A percentile compares a stretch with the other conserved stretches of the same genome.
Evolutionary conservation across 345 rosid species (phyloP).

Genomic region (Anastatica hierochuntica): DNA sequence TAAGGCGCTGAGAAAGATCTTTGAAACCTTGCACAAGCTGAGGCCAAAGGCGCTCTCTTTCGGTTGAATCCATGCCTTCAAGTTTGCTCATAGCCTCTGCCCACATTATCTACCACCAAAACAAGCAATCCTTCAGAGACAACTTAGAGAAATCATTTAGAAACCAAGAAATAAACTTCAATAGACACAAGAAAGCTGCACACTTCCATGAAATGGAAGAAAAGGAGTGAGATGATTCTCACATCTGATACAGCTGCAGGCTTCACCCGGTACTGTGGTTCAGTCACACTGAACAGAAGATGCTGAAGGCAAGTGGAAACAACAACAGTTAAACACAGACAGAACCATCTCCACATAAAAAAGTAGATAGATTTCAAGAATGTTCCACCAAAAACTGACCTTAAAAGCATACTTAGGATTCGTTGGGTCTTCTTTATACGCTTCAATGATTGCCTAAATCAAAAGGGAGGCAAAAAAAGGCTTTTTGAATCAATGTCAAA

Average conservation of each 20-base stretch:
- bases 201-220: neutral
- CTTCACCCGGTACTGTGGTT: slow-evolving; percentile 64
- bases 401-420: slow-evolving; percentile 82
- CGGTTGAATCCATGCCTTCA: slow-evolving; percentile 88
- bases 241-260: slow-evolving; percentile 93
- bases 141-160: neutral
- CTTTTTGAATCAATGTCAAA: neutral
- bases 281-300: slow-evolving; percentile 81
- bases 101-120: slow-evolving; percentile 83
- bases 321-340: neutral
- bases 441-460: slow-evolving; percentile 75
- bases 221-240: slow-evolving; percentile 26
- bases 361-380: neutral
- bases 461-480: slow-evolving; percentile 1
- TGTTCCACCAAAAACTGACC: slow-evolving; percentile 29
- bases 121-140: slow-evolving; percentile 24
- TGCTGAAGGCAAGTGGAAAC: slow-evolving; percentile 40
- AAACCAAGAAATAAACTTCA: neutral
- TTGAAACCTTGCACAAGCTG: slow-evolving; percentile 95
- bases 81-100: slow-evolving; percentile 90
- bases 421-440: slow-evolving; percentile 85
- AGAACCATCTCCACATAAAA: neutral
- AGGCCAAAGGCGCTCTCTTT: slow-evolving; percentile 95
- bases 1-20: slow-evolving; percentile 83
- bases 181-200: neutral